Base-by-base conservation (phyloP, 78 protist species). In the Trichosphaerium sp. region DNA sequence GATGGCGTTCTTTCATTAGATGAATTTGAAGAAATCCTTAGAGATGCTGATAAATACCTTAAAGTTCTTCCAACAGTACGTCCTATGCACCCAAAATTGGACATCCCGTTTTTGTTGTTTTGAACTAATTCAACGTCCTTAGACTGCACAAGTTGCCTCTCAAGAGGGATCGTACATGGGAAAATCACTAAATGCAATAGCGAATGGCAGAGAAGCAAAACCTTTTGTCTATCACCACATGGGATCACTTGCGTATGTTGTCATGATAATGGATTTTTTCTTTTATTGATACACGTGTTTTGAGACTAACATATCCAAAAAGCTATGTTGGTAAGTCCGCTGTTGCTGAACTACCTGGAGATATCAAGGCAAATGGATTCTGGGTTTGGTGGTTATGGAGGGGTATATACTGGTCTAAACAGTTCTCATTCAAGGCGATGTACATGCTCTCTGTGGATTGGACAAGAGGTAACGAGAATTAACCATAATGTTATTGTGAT, bases 61-160 rank as follows among this genome's bases (percentile, higher is more conserved):
- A 83, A 75, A 12, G 68, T 72, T 8, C 63, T 78, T 1, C 84
- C 84, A 15, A 55, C 84, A n/a, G n/a, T n/a, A n/a, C n/a, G n/a
- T n/a, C n/a, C n/a, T n/a, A n/a, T n/a, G n/a, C n/a, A n/a, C n/a
- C n/a, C n/a, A n/a, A n/a, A n/a, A n/a, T n/a, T n/a, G n/a, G n/a
- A n/a, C n/a, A n/a, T n/a, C n/a, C n/a, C n/a, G n/a, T n/a, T n/a
- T n/a, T n/a, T n/a, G n/a, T n/a, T n/a, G n/a, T n/a, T n/a, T n/a
- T n/a, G n/a, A n/a, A n/a, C n/a, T n/a, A n/a, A n/a, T n/a, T n/a
- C n/a, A n/a, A n/a, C n/a, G n/a, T n/a, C n/a, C n/a, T n/a, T n/a
- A n/a, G 18, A 78, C 84, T 1, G 84, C 84, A 25, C 84, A 78
- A 37, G 69, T 61, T 18, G 84, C 84, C 28, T 64, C 56, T 41